Evolutionary conservation across 2,329 filamentous ascomycete genomes (phyloP).

Genomic region (Penicillium sp.): DNA sequence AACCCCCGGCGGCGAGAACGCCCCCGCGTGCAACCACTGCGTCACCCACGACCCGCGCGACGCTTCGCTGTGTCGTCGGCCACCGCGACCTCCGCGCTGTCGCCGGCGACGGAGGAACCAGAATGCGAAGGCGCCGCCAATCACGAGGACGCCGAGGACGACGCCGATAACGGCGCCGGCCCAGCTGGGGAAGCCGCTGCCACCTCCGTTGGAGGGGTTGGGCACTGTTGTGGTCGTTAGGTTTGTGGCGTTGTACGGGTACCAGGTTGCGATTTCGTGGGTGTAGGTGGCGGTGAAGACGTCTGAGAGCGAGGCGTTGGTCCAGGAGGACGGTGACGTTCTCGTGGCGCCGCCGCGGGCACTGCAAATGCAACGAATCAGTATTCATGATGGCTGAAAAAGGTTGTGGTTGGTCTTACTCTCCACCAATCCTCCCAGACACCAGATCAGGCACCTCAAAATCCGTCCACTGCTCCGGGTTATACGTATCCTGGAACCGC

Average conservation of each 20-base stretch:
- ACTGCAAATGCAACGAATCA: neutral
- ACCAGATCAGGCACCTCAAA: constrained; percentile 20
- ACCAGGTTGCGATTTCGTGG: constrained; percentile 14
- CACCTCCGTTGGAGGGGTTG: neutral
- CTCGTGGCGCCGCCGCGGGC: constrained; percentile 11
- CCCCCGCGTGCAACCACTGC: constrained; percentile 16
- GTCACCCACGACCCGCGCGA: constrained; percentile 11
- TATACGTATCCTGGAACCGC: constrained; percentile 17
- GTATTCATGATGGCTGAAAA: neutral
- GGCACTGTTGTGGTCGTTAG: constrained; percentile 8
- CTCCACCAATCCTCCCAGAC: constrained; percentile 11
- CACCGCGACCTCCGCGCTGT: neutral
- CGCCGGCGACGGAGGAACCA: constrained; percentile 28
- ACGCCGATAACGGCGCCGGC: constrained; percentile 59
- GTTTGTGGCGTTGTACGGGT: constrained; percentile 50
- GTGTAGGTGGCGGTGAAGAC: constrained; percentile 17
- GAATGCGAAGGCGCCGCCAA: constrained; percentile 20
- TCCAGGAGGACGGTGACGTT: constrained; percentile 16
- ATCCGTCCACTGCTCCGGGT: constrained; percentile 16
- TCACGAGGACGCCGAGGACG: constrained; percentile 26
- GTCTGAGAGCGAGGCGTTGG: constrained; percentile 9
- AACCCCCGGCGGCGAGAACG: neutral
- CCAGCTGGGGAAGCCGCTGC: constrained; percentile 56
- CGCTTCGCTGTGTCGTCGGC: constrained; percentile 5
- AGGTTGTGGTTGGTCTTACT: neutral